Conservation (phyloP, 2,329 filamentous ascomycete species). For the Camillea tinctor region DNA sequence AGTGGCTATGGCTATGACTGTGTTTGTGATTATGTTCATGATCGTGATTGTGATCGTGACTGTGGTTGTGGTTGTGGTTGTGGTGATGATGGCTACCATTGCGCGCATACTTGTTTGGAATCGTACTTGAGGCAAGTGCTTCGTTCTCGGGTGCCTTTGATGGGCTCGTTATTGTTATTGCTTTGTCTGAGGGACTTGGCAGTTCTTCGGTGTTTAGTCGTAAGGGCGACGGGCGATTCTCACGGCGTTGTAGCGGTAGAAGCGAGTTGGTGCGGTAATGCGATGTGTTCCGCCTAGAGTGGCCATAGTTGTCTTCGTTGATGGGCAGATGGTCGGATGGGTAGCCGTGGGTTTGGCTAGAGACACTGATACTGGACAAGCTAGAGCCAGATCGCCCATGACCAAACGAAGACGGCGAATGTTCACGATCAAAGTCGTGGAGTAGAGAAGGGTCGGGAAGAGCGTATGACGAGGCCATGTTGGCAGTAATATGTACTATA, state of each 20-base stretch:
- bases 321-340: neutral
- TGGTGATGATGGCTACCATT: conserved; percentile 24
- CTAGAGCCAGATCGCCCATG: neutral
- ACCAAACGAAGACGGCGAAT: neutral
- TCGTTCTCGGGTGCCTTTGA: conserved; percentile 15
- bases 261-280: conserved; percentile 36
- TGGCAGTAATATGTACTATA: conserved; percentile 12
- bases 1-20: neutral
- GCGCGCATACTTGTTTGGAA: conserved; percentile 28
- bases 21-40: conserved; percentile 19
- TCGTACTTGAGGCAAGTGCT: conserved; percentile 10
- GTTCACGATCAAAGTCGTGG: conserved; percentile 29
- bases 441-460: conserved; percentile 52
- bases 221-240: conserved; percentile 34
- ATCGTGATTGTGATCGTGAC: conserved; percentile 9
- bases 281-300: conserved; percentile 27
- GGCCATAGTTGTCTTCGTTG: conserved; percentile 26
- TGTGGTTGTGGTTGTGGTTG: conserved; percentile 18
- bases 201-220: conserved; percentile 28
- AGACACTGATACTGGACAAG: neutral
- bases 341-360: neutral
- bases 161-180: conserved; percentile 9
- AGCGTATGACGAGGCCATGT: conserved; percentile 53
- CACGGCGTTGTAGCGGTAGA: conserved; percentile 32
- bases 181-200: conserved; percentile 19